Percentiles rank a stretch among this genome's conserved stretches.
Conservation (phyloP, 352 stramenopile species). For the Pythium phragmiticola region DNA sequence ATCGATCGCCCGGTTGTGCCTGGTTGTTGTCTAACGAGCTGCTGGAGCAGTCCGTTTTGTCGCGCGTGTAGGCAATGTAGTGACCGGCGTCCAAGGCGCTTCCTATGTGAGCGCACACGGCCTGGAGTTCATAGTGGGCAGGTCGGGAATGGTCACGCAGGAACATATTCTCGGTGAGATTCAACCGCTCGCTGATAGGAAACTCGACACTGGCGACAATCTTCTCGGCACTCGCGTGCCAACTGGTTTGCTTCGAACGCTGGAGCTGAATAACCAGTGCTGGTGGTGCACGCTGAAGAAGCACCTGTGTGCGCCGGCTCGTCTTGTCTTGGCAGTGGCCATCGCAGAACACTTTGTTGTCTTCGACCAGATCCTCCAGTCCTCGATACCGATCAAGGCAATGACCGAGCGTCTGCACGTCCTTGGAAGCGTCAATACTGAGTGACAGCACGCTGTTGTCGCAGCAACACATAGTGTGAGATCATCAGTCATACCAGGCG, state of each 20-base stretch:
- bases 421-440: slow-evolving; percentile 40
- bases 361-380: slow-evolving; percentile 56
- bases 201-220: slow-evolving; percentile 58
- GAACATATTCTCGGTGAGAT: slow-evolving; percentile 72
- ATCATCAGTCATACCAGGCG: neutral
- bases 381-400: slow-evolving; percentile 54
- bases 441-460: slow-evolving; percentile 59
- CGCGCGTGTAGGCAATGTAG: slow-evolving; percentile 68
- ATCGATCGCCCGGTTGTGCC: slow-evolving; percentile 29
- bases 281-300: slow-evolving; percentile 57
- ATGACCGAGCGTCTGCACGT: slow-evolving; percentile 41
- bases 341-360: slow-evolving; percentile 75
- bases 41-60: neutral
- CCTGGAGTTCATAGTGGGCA: slow-evolving; percentile 54
- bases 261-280: slow-evolving; percentile 68
- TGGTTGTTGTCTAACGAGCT: neutral
- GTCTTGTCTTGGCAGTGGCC: slow-evolving; percentile 66
- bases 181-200: slow-evolving; percentile 45
- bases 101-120: slow-evolving; percentile 74
- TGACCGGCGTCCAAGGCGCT: slow-evolving; percentile 60
- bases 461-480: neutral
- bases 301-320: slow-evolving; percentile 63
- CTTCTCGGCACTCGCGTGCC: slow-evolving; percentile 42
- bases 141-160: slow-evolving; percentile 42
- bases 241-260: slow-evolving; percentile 56